Evolutionary conservation across 495 filamentous ascomycete genomes (phyloP).

Genomic region (Aspergillus ostianus): DNA sequence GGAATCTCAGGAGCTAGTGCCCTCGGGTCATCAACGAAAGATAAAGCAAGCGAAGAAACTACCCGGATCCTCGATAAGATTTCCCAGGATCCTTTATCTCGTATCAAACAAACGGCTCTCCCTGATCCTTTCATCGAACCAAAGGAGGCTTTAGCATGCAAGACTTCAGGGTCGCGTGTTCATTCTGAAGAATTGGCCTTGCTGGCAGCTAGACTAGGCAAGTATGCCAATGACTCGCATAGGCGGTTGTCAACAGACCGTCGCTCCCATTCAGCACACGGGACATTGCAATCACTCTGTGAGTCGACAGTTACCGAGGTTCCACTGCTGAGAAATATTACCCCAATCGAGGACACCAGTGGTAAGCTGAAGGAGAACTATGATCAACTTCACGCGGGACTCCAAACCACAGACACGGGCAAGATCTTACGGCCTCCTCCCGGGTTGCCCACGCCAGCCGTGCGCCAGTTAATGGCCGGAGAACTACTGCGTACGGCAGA

Average conservation of each 20-base stretch:
- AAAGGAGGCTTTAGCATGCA: neutral
- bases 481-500: neutral
- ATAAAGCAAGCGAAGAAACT: conserved; percentile 3
- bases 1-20: neutral
- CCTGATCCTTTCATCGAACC: neutral
- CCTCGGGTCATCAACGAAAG: neutral
- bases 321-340: neutral
- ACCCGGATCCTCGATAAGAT: conserved; percentile 6
- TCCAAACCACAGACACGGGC: neutral
- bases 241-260: neutral
- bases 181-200: neutral
- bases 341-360: neutral
- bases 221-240: neutral
- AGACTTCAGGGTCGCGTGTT: neutral
- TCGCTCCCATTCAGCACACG: neutral
- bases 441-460: conserved; percentile 14
- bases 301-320: neutral
- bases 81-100: neutral
- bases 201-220: neutral
- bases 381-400: neutral
- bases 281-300: neutral
- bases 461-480: neutral
- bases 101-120: conserved; percentile 4
- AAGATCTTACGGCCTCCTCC: conserved; percentile 19
- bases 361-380: neutral